phyloP scores from a whole-genome alignment of 805 yeast genomes.

The Torulaspora gathmanii region DNA sequence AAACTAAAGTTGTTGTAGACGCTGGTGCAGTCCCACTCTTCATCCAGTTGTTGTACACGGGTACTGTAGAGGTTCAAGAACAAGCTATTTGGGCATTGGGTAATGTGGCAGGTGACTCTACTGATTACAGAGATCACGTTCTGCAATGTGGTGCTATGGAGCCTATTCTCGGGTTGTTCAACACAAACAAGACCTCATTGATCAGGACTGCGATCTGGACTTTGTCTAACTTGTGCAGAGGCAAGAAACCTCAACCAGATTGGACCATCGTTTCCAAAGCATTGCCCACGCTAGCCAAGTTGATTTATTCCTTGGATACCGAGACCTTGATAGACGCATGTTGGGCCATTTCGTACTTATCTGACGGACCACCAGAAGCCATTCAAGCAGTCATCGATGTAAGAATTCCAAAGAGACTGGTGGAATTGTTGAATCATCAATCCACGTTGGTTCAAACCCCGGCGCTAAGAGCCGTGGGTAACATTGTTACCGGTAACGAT shows the following conservation, averaged over 20 bases:
- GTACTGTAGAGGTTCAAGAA: constrained; percentile 87
- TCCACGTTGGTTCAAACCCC: constrained; percentile 91
- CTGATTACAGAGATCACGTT: constrained; percentile 85
- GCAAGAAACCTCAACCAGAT: constrained; percentile 93
- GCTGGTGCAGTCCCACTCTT: constrained; percentile 92
- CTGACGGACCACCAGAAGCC: constrained; percentile 89
- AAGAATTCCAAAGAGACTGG: constrained; percentile 89
- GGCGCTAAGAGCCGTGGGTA: constrained; percentile 94
- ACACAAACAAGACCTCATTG: constrained; percentile 78
- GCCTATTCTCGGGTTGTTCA: constrained; percentile 76
- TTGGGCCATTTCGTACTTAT: constrained; percentile 95
- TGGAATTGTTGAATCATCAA: constrained; percentile 81
- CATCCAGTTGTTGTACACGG: constrained; percentile 73
- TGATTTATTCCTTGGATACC: constrained; percentile 83
- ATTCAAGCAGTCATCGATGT: constrained; percentile 97
- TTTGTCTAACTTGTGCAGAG: constrained; percentile 91
- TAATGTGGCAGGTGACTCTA: constrained; percentile 96
- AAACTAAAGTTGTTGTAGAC: constrained; percentile 85
- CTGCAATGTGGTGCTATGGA: constrained; percentile 80
- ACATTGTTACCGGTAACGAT: constrained; percentile 96
- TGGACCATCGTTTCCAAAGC: constrained; percentile 86
- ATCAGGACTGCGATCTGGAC: constrained; percentile 99
- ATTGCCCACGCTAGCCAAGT: constrained; percentile 84
- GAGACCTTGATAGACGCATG: constrained; percentile 96
- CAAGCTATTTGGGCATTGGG: constrained; percentile 99